These are phyloP conservation scores for Debaryomyces sp. DNA, from an alignment of 1,139 yeast species.

Conservation along the genomic window DNA sequence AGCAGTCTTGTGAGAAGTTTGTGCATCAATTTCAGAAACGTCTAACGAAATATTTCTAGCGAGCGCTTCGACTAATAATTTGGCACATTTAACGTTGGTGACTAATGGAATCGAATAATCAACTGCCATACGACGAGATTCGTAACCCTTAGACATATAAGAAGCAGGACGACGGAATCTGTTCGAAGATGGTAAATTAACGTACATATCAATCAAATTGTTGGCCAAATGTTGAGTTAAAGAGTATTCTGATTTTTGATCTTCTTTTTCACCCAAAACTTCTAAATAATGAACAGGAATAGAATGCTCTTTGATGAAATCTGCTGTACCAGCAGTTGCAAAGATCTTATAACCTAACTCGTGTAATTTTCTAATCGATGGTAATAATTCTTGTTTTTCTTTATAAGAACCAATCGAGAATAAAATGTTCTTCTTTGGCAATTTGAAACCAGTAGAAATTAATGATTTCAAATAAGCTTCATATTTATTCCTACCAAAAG, in stretches of 20 bases:
- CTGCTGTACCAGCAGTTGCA: slow-evolving; percentile 99
- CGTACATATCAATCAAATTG: slow-evolving; percentile 93
- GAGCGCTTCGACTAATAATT: slow-evolving; percentile 90
- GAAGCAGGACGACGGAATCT: slow-evolving; percentile 99
- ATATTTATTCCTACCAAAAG: slow-evolving; percentile 93
- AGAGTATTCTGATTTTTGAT: slow-evolving; percentile 90
- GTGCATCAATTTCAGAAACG: slow-evolving; percentile 81
- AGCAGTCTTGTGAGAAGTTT: slow-evolving; percentile 83
- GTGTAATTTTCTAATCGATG: slow-evolving; percentile 78
- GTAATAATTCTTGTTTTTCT: slow-evolving; percentile 92
- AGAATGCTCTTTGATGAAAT: slow-evolving; percentile 92
- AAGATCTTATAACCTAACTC: slow-evolving; percentile 88
- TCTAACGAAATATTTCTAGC: slow-evolving; percentile 70
- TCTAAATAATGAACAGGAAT: slow-evolving; percentile 95
- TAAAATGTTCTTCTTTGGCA: slow-evolving; percentile 93
- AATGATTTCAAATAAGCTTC: slow-evolving; percentile 96
- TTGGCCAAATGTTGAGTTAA: slow-evolving; percentile 95
- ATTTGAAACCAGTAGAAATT: slow-evolving; percentile 87
- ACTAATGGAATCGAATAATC: slow-evolving; percentile 97
- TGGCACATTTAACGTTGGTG: slow-evolving; percentile 97
- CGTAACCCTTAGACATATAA: slow-evolving; percentile 96
- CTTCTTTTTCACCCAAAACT: slow-evolving; percentile 72
- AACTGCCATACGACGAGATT: slow-evolving; percentile 99
- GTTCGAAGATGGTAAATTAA: slow-evolving; percentile 95
- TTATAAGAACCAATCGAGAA: slow-evolving; percentile 97